Conservation (phyloP, 495 filamentous ascomycete species). For the Elasticomyces elasticus region DNA sequence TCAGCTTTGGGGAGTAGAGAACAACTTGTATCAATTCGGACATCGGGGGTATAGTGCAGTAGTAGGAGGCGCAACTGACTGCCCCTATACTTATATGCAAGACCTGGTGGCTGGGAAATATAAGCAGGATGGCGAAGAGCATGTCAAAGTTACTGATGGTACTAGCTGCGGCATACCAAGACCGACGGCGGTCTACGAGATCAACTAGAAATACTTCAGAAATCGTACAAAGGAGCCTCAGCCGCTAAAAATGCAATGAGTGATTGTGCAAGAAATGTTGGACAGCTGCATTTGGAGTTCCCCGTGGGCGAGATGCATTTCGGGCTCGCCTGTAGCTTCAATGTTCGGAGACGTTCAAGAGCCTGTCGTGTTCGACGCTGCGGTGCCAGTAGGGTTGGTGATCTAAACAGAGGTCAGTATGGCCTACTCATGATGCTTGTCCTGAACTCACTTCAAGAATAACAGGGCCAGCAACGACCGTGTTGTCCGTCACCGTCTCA, state of each 20-base stretch:
- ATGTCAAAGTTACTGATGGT: constrained; percentile 15
- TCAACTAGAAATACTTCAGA: neutral
- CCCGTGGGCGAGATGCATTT: no score
- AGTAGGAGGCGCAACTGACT: constrained; percentile 14
- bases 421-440: neutral
- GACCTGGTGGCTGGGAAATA: constrained; percentile 18
- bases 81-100: constrained; percentile 21
- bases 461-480: constrained; percentile 38
- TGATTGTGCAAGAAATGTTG: no score
- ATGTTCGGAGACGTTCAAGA: no score
- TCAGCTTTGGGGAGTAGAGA: constrained; percentile 18
- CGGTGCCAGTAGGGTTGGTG: neutral
- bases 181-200: constrained; percentile 1
- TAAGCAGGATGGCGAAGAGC: constrained; percentile 12
- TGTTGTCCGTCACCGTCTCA: constrained; percentile 35
- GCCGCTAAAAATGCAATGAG: neutral
- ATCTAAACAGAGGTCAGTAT: neutral
- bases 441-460: constrained; percentile 34
- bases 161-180: constrained; percentile 9
- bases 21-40: constrained; percentile 20
- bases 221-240: neutral
- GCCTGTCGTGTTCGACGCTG: neutral
- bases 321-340: no score
- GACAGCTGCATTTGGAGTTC: no score
- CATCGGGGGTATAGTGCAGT: constrained; percentile 17